Percentiles rank a stretch among this genome's conserved stretches.
Evolutionary conservation across 2,329 filamentous ascomycete genomes (phyloP).

Genomic region (Spiromastix sp.): DNA sequence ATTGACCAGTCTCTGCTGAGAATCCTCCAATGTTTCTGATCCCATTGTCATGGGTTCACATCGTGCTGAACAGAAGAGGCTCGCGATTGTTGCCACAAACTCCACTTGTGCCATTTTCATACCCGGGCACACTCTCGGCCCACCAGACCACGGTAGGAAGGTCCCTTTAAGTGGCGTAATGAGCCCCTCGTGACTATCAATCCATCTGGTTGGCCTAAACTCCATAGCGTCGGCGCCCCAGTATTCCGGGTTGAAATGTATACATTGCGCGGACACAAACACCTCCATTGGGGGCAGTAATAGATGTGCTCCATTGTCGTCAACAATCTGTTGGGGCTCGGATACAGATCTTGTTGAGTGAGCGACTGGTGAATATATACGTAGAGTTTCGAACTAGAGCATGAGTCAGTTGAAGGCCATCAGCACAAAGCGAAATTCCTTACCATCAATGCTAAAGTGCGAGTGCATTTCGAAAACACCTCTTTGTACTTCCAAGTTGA

Average conservation of each 20-base stretch:
- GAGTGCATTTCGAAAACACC: slow-evolving; percentile 33
- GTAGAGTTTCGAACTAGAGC: slow-evolving; percentile 30
- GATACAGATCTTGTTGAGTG: slow-evolving; percentile 27
- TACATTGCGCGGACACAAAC: slow-evolving; percentile 24
- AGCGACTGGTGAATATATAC: slow-evolving; percentile 30
- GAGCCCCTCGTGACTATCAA: slow-evolving; percentile 19
- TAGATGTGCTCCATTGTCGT: slow-evolving; percentile 16
- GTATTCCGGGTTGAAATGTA: slow-evolving; percentile 17
- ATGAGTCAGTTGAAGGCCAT: background rate
- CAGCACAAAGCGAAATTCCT: slow-evolving; percentile 3
- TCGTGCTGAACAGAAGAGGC: slow-evolving; percentile 25
- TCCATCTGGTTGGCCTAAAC: slow-evolving; percentile 34
- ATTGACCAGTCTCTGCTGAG: slow-evolving; percentile 13
- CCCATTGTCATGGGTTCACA: slow-evolving; percentile 11
- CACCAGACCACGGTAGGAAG: slow-evolving; percentile 40
- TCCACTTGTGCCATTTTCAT: slow-evolving; percentile 48
- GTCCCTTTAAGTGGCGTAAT: slow-evolving; percentile 29
- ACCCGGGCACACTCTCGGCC: slow-evolving; percentile 42
- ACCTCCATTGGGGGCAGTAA: slow-evolving; percentile 25
- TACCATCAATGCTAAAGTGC: slow-evolving; percentile 41
- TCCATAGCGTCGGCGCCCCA: slow-evolving; percentile 25
- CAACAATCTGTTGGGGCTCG: slow-evolving; percentile 21
- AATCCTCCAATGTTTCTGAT: slow-evolving; percentile 14
- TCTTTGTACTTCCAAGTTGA: slow-evolving; percentile 31
- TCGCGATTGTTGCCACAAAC: slow-evolving; percentile 38